A percentile compares a stretch with the other conserved stretches of the same genome.
phyloP scores from a whole-genome alignment of 108 stramenopile genomes.

The Nitzschia sp. region DNA sequence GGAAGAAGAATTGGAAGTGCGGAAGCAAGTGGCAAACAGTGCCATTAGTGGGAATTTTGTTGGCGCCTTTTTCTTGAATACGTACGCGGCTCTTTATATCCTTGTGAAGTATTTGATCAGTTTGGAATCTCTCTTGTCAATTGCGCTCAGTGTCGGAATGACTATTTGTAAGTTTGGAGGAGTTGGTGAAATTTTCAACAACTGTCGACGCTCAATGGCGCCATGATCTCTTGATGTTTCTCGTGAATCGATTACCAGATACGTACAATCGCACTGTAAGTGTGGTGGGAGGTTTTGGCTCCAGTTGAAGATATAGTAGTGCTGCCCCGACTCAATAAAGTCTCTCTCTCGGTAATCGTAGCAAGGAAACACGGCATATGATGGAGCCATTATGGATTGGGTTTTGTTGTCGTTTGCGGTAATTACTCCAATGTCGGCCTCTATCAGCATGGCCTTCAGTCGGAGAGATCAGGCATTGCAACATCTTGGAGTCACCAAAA shows the following conservation, averaged over 20 bases:
- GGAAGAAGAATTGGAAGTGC: slow-evolving; percentile 8
- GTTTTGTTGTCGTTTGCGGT: slow-evolving; percentile 75
- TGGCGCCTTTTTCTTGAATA: slow-evolving; percentile 19
- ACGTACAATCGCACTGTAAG: background rate
- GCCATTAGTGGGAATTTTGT: background rate
- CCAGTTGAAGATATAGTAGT: too few species aligned
- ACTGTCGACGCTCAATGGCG: background rate
- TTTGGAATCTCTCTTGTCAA: slow-evolving; percentile 52
- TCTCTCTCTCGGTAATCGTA: too few species aligned
- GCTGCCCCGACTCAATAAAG: too few species aligned
- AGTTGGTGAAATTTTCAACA: too few species aligned
- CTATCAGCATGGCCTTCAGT: slow-evolving; percentile 62
- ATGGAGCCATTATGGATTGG: slow-evolving; percentile 59
- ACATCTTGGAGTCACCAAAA: slow-evolving; percentile 32
- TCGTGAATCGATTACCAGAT: background rate
- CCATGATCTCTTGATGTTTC: background rate
- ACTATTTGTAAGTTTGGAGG: slow-evolving; percentile 33
- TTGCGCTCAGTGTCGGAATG: slow-evolving; percentile 50
- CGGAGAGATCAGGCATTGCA: slow-evolving; percentile 65
- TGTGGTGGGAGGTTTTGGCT: too few species aligned
- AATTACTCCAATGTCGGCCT: slow-evolving; percentile 62
- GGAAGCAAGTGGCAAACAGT: background rate
- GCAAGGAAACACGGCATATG: slow-evolving; percentile 14
- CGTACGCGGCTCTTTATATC: slow-evolving; percentile 38
- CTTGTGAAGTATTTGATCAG: slow-evolving; percentile 48